Conservation (phyloP, 164 flowering plant genomes). For the Buxus sempervirens region DNA sequence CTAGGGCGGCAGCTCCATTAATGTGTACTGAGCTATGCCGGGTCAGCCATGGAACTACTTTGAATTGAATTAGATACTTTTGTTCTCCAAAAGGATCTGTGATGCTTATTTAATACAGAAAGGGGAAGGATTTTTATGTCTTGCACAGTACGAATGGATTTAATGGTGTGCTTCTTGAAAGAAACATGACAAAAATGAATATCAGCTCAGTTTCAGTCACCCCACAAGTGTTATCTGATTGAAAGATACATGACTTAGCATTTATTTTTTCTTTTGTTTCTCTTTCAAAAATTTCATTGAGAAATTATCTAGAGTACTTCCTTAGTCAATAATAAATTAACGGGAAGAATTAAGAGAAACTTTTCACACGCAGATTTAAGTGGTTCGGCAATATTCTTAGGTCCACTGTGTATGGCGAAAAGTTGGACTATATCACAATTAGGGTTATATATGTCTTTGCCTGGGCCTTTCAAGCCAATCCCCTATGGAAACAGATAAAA, state of each 20-base stretch:
- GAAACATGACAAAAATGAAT: neutral
- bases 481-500: too few relatives aligned
- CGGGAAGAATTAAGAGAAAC: too few relatives aligned
- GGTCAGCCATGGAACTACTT: slow-evolving; percentile 7
- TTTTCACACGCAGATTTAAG: too few relatives aligned
- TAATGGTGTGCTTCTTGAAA: neutral
- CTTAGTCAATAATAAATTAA: too few relatives aligned
- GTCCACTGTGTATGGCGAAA: too few relatives aligned
- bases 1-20: neutral
- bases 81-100: neutral
- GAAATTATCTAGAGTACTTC: too few relatives aligned
- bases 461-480: too few relatives aligned
- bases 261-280: too few relatives aligned
- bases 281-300: too few relatives aligned
- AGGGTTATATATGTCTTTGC: too few relatives aligned
- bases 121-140: neutral
- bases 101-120: neutral
- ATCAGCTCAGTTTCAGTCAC: neutral
- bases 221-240: neutral
- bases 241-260: neutral
- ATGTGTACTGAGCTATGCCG: neutral
- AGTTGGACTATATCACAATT: too few relatives aligned
- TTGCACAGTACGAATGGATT: neutral
- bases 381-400: too few relatives aligned
- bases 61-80: neutral